Evolutionary conservation across 2,329 filamentous ascomycete species (phyloP).

Genomic region (Cladosporium sp.): DNA sequence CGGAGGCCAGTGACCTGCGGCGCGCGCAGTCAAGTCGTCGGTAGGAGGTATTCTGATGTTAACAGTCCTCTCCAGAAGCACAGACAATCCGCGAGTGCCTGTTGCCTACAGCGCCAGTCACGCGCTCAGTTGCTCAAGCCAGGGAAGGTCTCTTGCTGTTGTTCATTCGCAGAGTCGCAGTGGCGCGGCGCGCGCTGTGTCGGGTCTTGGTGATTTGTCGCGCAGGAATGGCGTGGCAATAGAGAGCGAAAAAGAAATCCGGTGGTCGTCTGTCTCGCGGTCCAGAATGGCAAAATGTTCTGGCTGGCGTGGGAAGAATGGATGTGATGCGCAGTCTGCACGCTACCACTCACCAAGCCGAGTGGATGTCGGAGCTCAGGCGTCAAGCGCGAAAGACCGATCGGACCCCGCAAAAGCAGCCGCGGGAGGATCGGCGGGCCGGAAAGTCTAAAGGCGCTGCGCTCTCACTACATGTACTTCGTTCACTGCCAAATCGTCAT

Average conservation of each 20-base stretch:
- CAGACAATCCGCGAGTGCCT: not conserved
- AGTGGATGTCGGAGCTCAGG: conserved; percentile 4
- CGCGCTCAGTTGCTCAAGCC: conserved; percentile 7
- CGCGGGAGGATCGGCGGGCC: not conserved
- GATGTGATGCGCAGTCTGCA: conserved; percentile 6
- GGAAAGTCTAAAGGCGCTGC: not conserved
- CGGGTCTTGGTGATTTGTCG: not conserved
- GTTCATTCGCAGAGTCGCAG: conserved; percentile 6
- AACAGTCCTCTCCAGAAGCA: not conserved
- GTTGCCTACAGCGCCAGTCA: not conserved
- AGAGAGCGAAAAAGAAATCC: not conserved
- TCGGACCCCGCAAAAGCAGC: not conserved
- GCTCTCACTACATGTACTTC: not conserved
- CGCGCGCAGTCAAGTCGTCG: not conserved
- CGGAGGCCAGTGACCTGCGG: conserved; percentile 23
- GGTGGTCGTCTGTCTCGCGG: not conserved
- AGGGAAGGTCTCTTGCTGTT: not conserved
- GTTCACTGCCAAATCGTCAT: not conserved
- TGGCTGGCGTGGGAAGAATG: not conserved
- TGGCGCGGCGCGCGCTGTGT: not conserved
- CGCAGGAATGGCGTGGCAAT: not conserved
- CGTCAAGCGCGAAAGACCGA: conserved; percentile 8
- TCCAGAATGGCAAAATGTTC: not conserved
- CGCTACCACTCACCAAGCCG: not conserved
- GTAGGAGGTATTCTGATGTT: not conserved